phyloP scores from a whole-genome alignment of 2,329 filamentous ascomycete species.

The Xylaria sp. region DNA sequence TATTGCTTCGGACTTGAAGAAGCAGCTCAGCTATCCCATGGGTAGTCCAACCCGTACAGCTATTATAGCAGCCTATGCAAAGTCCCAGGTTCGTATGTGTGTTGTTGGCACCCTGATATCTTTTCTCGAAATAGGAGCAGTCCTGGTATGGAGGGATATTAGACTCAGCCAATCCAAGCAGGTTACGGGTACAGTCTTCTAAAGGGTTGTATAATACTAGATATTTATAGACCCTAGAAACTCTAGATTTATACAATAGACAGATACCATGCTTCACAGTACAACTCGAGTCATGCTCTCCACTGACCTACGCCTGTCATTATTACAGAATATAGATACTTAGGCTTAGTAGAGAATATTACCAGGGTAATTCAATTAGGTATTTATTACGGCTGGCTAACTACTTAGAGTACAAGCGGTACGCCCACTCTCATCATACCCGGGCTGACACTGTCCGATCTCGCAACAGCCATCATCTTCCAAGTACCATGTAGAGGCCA shows the following conservation, averaged over 20 bases:
- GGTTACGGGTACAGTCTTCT: slow-evolving; percentile 51
- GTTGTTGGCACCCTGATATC: slow-evolving; percentile 49
- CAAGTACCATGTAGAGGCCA: slow-evolving; percentile 7
- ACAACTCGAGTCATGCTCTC: slow-evolving; percentile 3
- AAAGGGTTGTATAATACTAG: slow-evolving; percentile 20
- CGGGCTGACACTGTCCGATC: slow-evolving; percentile 41
- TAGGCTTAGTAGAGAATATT: neutral
- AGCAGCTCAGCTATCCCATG: slow-evolving; percentile 51
- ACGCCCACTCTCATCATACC: neutral
- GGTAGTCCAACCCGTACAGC: slow-evolving; percentile 50
- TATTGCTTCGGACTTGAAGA: slow-evolving; percentile 51
- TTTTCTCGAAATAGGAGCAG: slow-evolving; percentile 48
- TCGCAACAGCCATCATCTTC: slow-evolving; percentile 37
- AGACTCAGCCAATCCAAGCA: slow-evolving; percentile 49
- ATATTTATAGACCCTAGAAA: slow-evolving; percentile 9
- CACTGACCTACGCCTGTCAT: neutral
- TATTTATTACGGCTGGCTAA: slow-evolving; percentile 4
- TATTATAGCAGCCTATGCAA: slow-evolving; percentile 51
- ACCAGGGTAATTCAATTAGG: neutral
- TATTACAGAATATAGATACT: neutral
- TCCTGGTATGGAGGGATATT: slow-evolving; percentile 50
- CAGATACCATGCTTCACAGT: neutral
- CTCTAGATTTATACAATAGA: neutral
- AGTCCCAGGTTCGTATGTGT: slow-evolving; percentile 53
- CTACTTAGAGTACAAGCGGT: slow-evolving; percentile 20